phyloP scores from a whole-genome alignment of 202 grass and related monocot genomes.

The Musa balbisiana region DNA sequence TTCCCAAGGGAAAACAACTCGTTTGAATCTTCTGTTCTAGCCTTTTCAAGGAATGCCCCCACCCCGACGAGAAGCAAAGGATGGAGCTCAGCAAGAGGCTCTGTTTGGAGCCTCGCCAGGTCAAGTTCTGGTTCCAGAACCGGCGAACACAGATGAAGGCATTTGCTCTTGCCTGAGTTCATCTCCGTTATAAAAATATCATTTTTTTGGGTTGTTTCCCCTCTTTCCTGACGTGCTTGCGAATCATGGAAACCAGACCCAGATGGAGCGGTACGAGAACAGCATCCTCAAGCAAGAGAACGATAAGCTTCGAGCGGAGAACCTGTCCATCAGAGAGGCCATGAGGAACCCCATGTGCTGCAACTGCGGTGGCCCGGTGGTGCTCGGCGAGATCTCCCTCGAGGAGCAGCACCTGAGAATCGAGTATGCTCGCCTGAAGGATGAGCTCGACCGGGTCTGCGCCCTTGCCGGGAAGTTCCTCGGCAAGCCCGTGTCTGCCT shows the following conservation, averaged over 20 bases:
- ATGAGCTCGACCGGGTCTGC: not conserved
- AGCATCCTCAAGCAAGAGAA: slow-evolving; percentile 18
- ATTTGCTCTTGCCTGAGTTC: not conserved
- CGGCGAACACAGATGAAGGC: slow-evolving; percentile 33
- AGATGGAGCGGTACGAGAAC: slow-evolving; percentile 19
- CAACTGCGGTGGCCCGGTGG: slow-evolving; percentile 11
- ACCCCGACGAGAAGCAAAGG: slow-evolving; percentile 31
- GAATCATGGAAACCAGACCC: slow-evolving; percentile 15
- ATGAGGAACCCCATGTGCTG: slow-evolving; percentile 12
- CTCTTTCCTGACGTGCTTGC: not conserved
- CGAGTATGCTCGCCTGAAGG: slow-evolving; percentile 33
- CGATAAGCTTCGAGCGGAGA: slow-evolving; percentile 25
- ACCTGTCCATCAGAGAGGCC: slow-evolving; percentile 9
- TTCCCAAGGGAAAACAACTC: not conserved
- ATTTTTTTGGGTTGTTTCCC: not conserved
- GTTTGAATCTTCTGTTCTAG: slow-evolving; percentile 1
- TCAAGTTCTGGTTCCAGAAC: slow-evolving; percentile 62
- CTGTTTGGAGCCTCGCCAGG: slow-evolving; percentile 4
- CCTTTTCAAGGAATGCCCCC: slow-evolving; percentile 2
- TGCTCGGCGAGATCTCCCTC: not conserved
- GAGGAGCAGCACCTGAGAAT: slow-evolving; percentile 16
- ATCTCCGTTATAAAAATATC: not conserved
- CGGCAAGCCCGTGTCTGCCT: not conserved
- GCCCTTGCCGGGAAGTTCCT: not conserved
- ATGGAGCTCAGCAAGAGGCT: slow-evolving; percentile 17